Conservation (phyloP, 192 early-diverging fungal species). For the Gonapodya sp. region DNA sequence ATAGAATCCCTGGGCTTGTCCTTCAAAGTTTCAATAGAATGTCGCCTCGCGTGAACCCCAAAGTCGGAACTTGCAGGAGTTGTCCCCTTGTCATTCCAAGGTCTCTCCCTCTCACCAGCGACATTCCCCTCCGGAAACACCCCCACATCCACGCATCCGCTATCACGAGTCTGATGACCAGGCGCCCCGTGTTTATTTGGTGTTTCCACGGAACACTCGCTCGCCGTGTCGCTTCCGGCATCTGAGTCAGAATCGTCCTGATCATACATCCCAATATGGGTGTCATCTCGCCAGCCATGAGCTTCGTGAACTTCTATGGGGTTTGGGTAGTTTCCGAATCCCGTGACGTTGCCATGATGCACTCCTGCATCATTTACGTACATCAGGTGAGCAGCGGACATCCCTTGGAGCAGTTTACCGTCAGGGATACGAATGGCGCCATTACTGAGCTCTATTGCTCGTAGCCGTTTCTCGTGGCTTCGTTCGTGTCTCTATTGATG, state of each 20-base stretch:
- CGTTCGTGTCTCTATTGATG: background rate
- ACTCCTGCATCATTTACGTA: background rate
- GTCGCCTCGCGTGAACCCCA: background rate
- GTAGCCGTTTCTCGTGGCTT: background rate
- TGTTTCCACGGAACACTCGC: background rate
- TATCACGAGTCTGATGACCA: background rate
- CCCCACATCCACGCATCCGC: background rate
- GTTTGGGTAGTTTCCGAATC: background rate
- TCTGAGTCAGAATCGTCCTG: background rate
- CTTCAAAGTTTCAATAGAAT: background rate
- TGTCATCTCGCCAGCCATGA: no score
- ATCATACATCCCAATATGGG: background rate
- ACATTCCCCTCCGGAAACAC: background rate
- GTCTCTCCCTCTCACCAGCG: background rate
- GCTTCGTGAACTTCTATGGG: background rate
- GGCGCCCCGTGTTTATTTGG: background rate
- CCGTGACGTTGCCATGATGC: background rate
- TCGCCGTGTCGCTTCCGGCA: background rate
- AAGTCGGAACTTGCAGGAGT: background rate
- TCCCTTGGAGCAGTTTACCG: background rate
- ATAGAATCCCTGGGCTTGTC: background rate
- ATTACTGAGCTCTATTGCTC: background rate
- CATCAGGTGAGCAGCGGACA: background rate
- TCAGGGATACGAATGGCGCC: background rate
- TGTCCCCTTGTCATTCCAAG: background rate